Evolutionary conservation across 108 stramenopile species (phyloP), one percentile per base, ranked within the genome.

Genomic region (Skeletonema potamos): DNA sequence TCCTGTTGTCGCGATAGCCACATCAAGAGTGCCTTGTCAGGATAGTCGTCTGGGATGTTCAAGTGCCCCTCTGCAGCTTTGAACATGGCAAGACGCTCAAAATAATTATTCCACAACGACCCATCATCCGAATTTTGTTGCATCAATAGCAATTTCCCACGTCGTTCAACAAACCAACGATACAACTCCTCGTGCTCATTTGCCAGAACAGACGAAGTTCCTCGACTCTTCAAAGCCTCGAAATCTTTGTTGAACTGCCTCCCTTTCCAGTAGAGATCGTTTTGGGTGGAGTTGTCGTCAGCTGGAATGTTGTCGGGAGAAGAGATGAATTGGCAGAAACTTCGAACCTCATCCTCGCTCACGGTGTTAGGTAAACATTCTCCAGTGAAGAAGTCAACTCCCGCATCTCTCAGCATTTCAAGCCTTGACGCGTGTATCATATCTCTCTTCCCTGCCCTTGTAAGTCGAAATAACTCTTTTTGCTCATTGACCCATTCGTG

Each of bases 371-470:
- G 77, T n/a, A 61, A 67, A 46, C 69, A 79, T 36, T 79, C 77
- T 72, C 69, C 70, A 18, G 71, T 67, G 33, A 72, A 79, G 30
- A 79, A 72, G 48, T 79, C 77, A 56, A 72, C 46, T 6, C 77
- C 77, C 39, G 65, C 65, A 28, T 79, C 70, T 33, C 32, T 79
- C 34, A 79, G 60, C 77, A 79, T 67, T 61, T 51, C 39, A 8
- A 72, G 36, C 44, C 77, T 65, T 12, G 64, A 58, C 41, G 48
- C 22, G 22, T 79, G 71, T 48, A 79, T 66, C 54, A 72, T 44
- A 11, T 62, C 77, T 61, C 62, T 29, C 36, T 33, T 71, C n/a
- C 65, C 77, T 59, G 66, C 54, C 33, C 65, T 60, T 29, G 63
- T 61, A 2, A 62, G 48, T 48, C 64, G 24, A 27, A 79, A 72